A percentile compares a stretch with the other conserved stretches of the same genome.
These are phyloP conservation scores for Boletellus deceptivus DNA, from an alignment of 1,284 basidiomycete species.

Conservation along the genomic window DNA sequence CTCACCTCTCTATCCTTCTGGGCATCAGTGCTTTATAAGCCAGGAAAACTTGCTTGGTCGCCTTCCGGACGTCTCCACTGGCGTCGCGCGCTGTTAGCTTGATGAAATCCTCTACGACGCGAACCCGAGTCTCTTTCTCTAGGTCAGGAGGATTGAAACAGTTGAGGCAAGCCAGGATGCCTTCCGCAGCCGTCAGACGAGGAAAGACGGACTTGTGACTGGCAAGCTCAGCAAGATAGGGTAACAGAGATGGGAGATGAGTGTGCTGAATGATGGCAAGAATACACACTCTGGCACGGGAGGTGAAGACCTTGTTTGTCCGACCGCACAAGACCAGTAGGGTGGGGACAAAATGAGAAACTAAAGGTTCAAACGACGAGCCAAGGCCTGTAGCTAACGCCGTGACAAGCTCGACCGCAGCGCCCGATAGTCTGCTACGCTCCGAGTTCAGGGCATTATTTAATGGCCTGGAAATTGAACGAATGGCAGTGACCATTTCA, in stretches of 20 bases:
- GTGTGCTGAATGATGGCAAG: slow-evolving; percentile 64
- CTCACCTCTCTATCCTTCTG: slow-evolving; percentile 62
- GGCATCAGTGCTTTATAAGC: slow-evolving; percentile 74
- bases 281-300: slow-evolving; percentile 62
- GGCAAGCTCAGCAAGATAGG: slow-evolving; percentile 58
- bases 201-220: slow-evolving; percentile 68
- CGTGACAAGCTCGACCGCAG: slow-evolving; percentile 64
- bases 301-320: slow-evolving; percentile 79
- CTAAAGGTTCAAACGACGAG: slow-evolving; percentile 64
- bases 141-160: slow-evolving; percentile 73
- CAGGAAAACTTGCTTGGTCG: slow-evolving; percentile 69
- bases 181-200: slow-evolving; percentile 63
- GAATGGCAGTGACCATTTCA: slow-evolving; percentile 55
- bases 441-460: slow-evolving; percentile 70
- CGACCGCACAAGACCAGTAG: slow-evolving; percentile 68
- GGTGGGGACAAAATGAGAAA: slow-evolving; percentile 66
- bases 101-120: slow-evolving; percentile 71
- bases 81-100: slow-evolving; percentile 67
- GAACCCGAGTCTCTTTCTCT: slow-evolving; percentile 61
- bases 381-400: slow-evolving; percentile 58
- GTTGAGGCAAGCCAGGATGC: slow-evolving; percentile 64
- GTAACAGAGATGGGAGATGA: slow-evolving; percentile 65
- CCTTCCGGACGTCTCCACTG: slow-evolving; percentile 72
- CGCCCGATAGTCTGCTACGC: slow-evolving; percentile 71
- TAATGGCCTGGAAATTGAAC: slow-evolving; percentile 56